Evolutionary conservation across 768 basidiomycete species (phyloP).

Genomic region (Baorangia bicolor): DNA sequence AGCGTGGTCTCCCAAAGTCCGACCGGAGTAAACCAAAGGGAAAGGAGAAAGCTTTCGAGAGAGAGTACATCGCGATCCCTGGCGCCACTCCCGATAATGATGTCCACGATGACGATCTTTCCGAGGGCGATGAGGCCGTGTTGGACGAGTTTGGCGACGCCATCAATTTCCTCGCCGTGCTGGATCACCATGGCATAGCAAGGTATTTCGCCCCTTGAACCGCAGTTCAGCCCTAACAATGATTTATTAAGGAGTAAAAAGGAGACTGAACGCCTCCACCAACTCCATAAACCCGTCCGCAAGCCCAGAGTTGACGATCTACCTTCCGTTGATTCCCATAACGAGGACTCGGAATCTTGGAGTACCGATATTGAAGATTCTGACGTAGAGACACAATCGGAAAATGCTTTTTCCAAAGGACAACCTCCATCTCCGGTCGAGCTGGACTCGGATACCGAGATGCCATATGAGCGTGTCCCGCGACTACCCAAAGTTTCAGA

Average conservation of each 20-base stretch:
- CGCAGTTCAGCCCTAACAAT: constrained; percentile 1
- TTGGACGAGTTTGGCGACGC: constrained; percentile 63
- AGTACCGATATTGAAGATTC: constrained; percentile 43
- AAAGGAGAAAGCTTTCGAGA: constrained; percentile 61
- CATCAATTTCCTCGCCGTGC: constrained; percentile 60
- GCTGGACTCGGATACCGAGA: constrained; percentile 59
- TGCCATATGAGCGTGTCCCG: constrained; percentile 68
- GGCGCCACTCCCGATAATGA: constrained; percentile 1
- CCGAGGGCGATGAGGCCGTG: constrained; percentile 69
- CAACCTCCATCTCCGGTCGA: background rate
- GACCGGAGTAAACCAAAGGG: constrained; percentile 40
- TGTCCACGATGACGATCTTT: constrained; percentile 43
- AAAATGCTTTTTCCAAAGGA: constrained; percentile 5
- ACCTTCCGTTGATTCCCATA: constrained; percentile 67
- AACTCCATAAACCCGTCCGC: constrained; percentile 57
- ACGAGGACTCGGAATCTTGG: constrained; percentile 55
- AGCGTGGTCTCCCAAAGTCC: constrained; percentile 16
- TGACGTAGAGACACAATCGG: constrained; percentile 23
- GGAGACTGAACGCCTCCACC: constrained; percentile 71
- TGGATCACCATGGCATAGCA: constrained; percentile 81
- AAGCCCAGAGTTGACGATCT: constrained; percentile 53
- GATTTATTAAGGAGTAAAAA: constrained; percentile 69
- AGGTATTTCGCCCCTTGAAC: constrained; percentile 47
- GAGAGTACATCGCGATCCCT: constrained; percentile 64
- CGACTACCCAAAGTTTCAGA: constrained; percentile 51